Percentiles rank a stretch among this genome's conserved stretches.
These are phyloP conservation scores for Metrosideros polymorpha DNA, from an alignment of 441 rosid genomes.

Conservation along the genomic window DNA sequence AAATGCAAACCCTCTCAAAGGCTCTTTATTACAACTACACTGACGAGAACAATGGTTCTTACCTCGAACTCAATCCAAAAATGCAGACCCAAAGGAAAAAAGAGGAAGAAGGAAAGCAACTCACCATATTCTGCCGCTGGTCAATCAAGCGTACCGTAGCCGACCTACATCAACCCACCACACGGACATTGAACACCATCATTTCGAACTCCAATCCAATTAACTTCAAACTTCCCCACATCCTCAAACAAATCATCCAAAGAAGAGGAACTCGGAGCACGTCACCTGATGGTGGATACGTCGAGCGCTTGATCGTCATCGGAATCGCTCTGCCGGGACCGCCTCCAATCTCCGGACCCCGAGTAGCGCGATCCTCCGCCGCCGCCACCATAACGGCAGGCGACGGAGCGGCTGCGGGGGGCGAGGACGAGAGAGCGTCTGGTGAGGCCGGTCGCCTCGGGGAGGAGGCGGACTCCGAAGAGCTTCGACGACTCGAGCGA, in stretches of 20 bases:
- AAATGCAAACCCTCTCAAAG: not conserved
- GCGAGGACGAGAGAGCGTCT: constrained; percentile 14
- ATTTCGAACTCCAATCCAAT: not conserved
- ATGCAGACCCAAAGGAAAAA: not conserved
- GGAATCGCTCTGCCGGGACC: constrained; percentile 28
- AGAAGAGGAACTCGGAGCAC: not conserved
- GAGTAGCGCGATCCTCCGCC: constrained; percentile 34
- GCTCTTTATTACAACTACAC: not conserved
- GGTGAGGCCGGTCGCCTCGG: constrained; percentile 7
- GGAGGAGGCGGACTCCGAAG: constrained; percentile 31
- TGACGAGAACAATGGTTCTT: not conserved
- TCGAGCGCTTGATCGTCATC: constrained; percentile 63
- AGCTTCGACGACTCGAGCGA: constrained; percentile 35
- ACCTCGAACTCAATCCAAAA: not conserved
- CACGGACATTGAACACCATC: not conserved
- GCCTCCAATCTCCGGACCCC: constrained; percentile 19
- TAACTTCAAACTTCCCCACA: not conserved
- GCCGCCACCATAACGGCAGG: constrained; percentile 47
- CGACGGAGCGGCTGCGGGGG: constrained; percentile 10
- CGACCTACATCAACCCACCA: constrained; percentile 37
- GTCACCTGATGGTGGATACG: constrained; percentile 46
- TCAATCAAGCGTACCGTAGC: constrained; percentile 75
- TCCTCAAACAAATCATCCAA: not conserved
- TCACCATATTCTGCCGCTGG: constrained; percentile 70
- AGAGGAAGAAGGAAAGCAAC: not conserved